phyloP scores from a whole-genome alignment of 305 asterid species.

The Solanum hybrid region DNA sequence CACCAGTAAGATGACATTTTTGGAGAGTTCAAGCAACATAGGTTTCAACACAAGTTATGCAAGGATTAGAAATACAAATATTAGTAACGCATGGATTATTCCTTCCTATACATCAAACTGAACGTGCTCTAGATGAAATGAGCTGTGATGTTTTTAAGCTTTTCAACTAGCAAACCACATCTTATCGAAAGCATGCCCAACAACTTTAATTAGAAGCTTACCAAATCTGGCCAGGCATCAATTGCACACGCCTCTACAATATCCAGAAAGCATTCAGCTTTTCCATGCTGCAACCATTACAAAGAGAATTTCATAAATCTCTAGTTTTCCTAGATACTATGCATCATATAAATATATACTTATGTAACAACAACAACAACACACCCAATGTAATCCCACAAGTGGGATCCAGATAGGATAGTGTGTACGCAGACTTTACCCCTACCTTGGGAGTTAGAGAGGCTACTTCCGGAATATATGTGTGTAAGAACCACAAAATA shows the following conservation, averaged over 20 bases:
- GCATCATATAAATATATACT: not conserved
- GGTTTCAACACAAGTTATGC: not conserved
- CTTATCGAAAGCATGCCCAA: not conserved
- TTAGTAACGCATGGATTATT: not conserved
- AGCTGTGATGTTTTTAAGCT: not conserved
- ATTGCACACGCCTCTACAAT: constrained; percentile 88
- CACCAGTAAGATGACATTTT: not conserved
- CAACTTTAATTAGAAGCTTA: constrained; percentile 21
- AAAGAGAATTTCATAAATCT: not conserved
- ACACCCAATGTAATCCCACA: not conserved
- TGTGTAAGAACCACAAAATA: not conserved
- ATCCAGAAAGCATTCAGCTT: constrained; percentile 64
- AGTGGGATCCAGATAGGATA: not conserved
- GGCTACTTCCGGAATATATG: not conserved
- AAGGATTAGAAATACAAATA: not conserved
- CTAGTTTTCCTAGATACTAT: not conserved
- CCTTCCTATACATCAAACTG: not conserved
- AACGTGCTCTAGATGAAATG: not conserved
- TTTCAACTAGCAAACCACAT: not conserved
- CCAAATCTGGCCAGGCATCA: constrained; percentile 82
- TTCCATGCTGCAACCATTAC: constrained; percentile 60
- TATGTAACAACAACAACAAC: not conserved
- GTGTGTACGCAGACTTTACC: not conserved
- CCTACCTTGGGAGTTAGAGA: not conserved
- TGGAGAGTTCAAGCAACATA: not conserved